Base-by-base conservation (phyloP, 176 grass and related monocot genomes). In the Neostapfia colusana region DNA sequence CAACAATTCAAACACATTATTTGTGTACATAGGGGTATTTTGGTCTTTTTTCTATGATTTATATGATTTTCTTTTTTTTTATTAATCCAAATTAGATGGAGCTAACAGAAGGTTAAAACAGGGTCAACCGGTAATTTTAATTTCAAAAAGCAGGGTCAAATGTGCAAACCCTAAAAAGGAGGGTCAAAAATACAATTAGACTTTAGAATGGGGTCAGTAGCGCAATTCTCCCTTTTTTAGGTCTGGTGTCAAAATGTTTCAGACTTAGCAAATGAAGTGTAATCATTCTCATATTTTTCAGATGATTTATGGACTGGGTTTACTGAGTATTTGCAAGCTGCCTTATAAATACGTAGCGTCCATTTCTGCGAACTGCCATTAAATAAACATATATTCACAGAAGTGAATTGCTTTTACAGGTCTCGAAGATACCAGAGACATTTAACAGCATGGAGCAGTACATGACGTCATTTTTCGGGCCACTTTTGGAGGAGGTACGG, bases 401-500 rank as follows among this genome's bases (percentile, higher is more conserved):
- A 73, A 63, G 43, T 37, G 10, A 70, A 79, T 73, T 83, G 46
- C 28, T 16, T 39, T 87, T 77, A 48, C 83, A 93, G 90, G 87
- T 93, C 23, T 26, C 59, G 0, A 89, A 78, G 82, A 87, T 87
- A 67, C 90, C 83, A 57, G 71, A 87, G 17, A 83, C 65, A 21
- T 93, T 93, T 76, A 80, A 27, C 57, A 78, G 67, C 69, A 83
- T 77, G 69, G 90, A 93, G 45, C 69, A 93, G 51, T 93, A 93
- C 79, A 73, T 87, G 75, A 89, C 83, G 14, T 89, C 90, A 6
- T 93, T 87, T 78, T 87, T 89, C 0, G 86, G 74, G 17, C 86
- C 90, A 65, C 87, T 93, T 87, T 67, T 93, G 56, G 90, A 89
- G 82, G 90, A 93, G 65, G 80, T 93, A 12, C 73, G 81, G 8